Evolutionary conservation across 2,329 filamentous ascomycete species (phyloP), one percentile per base, ranked within the genome.

Genomic region (Arthrobotrys sphaeroides): DNA sequence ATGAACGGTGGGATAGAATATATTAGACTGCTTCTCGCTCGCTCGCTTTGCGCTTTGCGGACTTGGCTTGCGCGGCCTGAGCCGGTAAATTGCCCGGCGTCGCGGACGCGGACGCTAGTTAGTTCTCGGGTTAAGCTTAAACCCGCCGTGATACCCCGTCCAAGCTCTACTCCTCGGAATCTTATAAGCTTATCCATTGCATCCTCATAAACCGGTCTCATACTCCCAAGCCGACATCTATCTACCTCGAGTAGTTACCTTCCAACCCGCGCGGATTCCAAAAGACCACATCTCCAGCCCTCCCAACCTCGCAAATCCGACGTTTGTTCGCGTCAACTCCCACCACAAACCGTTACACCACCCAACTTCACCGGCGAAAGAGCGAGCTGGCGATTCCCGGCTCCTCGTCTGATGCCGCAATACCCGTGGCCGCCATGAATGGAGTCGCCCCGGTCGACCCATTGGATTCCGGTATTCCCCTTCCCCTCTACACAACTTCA

Each of bases 341-440:
- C n/a, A n/a, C n/a, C n/a, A n/a, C n/a, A n/a, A n/a, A n/a, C n/a
- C n/a, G n/a, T n/a, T n/a, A n/a, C n/a, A n/a, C 20, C 42, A 18
- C 42, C n/a, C 24, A 18, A 18, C 59, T 24, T 47, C 59, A 47
- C 9, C 31, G 28, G n/a, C 38, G 36, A 45, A n/a, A n/a, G n/a
- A n/a, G n/a, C 67, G 49, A 72, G 67, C 67, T 64, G 40, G 67
- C 67, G 60, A 65, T 10, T 51, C 43, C 64, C 49, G 36, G 60
- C 55, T 57, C 53, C 45, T 65, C 28, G n/a, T 75, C 72, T 75
- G 64, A 77, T 77, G 73, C 73, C 73, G 67, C 73, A 70, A 77
- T 66, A 62, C 65, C 73, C 67, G 73, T 77, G 73, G 73, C 72
- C 72, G 64, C 73, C 65, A 77, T 77, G 73, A 70, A 76, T 76